These are phyloP conservation scores for Termitomyces titanicus DNA, from an alignment of 768 basidiomycete species.

Conservation along the genomic window DNA sequence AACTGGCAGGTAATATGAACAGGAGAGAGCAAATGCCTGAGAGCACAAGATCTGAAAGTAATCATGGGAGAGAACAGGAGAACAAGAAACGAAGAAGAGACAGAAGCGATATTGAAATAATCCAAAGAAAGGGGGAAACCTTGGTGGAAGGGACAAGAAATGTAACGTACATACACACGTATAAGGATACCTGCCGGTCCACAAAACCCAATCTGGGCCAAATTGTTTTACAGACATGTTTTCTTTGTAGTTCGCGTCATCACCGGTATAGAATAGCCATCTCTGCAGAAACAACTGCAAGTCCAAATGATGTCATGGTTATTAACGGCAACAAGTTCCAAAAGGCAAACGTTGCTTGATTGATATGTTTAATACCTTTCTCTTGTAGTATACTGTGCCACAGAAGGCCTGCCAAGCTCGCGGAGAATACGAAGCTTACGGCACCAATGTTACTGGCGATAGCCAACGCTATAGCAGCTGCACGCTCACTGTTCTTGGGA, in stretches of 20 bases:
- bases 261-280: conserved; percentile 52
- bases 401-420: conserved; percentile 86
- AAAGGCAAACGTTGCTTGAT: conserved; percentile 59
- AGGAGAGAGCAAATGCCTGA: too few species aligned
- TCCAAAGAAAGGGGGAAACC: too few species aligned
- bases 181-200: too few species aligned
- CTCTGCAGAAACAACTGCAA: conserved; percentile 73
- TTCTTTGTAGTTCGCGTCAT: neutral
- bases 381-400: conserved; percentile 75
- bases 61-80: too few species aligned
- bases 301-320: conserved; percentile 62
- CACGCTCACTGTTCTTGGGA: conserved; percentile 35
- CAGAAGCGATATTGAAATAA: too few species aligned
- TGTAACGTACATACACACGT: too few species aligned
- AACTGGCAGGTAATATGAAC: too few species aligned
- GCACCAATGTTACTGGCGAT: conserved; percentile 93
- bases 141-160: too few species aligned
- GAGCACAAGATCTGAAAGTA: too few species aligned
- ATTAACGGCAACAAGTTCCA: conserved; percentile 71
- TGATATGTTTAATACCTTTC: conserved; percentile 60
- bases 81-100: too few species aligned
- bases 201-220: too few species aligned
- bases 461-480: conserved; percentile 73
- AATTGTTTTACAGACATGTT: too few species aligned
- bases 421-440: conserved; percentile 86